Evolutionary conservation across 192 early-diverging fungal species (phyloP), one percentile per base, ranked within the genome.

Genomic region (Mortierella hygrophila): DNA sequence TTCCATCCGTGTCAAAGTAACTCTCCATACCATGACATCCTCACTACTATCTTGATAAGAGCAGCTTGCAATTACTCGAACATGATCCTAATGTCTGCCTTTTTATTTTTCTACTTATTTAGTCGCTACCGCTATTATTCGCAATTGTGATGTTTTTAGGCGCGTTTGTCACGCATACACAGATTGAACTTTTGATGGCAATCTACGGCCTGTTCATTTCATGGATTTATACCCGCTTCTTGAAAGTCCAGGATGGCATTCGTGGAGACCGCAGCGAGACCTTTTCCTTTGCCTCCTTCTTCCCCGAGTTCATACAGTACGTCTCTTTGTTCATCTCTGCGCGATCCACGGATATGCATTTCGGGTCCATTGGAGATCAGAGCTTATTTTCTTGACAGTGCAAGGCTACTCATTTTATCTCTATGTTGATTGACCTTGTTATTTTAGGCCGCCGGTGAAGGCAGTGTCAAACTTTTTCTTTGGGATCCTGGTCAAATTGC

Each of bases 211-310:
- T 94, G 21, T 70, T 95, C 9, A 91, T 92, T 52, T 88, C 94
- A 4, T 99, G 97, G 94, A 77, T 96, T 0, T 97, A 97, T 81
- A 91, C 95, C 57, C 92, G 97, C 20, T 98, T 97, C 90, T 97
- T 94, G 89, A 95, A 94, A 76, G 79, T 90, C 42, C 92, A 97
- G 69, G 95, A 96, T 80, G 93, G 95, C n/a, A 91, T 96, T 29
- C 88, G 88, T 46, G 98, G 98, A 68, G 98, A 98, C 81, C 92
- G 95, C 32, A 95, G 95, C 83, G 97, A 97, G 57, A 94, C 96
- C 3, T 99, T 99, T 93, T 94, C 94, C 0, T 95, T 99, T 78
- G 92, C 90, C 1, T 96, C 96, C 21, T 98, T 99, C 77, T 99
- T 97, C 87, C 98, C 98, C 6, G 96, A 97, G 65, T 88, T 92